Evolutionary conservation across 2,329 filamentous ascomycete species (phyloP), one percentile per base, ranked within the genome.

Genomic region (Colletotrichum kahawae): DNA sequence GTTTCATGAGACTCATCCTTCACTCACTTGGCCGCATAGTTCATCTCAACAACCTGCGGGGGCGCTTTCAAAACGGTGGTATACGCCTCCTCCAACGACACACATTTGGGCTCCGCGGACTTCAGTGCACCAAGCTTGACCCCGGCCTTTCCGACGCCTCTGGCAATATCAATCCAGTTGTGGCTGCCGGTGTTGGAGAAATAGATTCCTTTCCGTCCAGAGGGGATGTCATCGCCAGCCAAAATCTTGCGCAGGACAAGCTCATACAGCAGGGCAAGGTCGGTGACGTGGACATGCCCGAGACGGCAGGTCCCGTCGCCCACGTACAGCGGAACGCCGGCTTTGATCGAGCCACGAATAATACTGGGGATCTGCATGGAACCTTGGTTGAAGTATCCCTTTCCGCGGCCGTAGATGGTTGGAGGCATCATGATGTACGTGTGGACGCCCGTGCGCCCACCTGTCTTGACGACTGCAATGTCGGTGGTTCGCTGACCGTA

Each of bases 361-460:
- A 85, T 75, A 12, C 74, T 78, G n/a, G 78, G 84, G 21, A 88
- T 81, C 76, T 88, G 84, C 29, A 85, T 81, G 16, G 84, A 84
- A 1, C 77, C 75, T 10, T 75, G 80, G 48, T 88, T 85, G 78
- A 87, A 88, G 0, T 82, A 77, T 1, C 87, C 88, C 1, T 80
- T 82, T 8, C 87, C 86, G 1, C 77, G 71, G 21, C 88, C 88
- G 77, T 86, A 90, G 62, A 90, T 87, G 5, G 84, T 83, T 0
- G 87, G 87, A 1, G 83, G 81, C 83, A 87, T 87, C 59, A 90
- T 81, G 62, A 88, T 82, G 59, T 85, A 81, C 0, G 88, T 87
- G 71, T 84, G 84, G 3, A 91, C 84, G 4, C 83, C 82, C 0
- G 82, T 59, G 21, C 82, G 79, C 18, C 85, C 76, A 2, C 86